Conservation (phyloP, 441 rosid genomes). For the Erysimum cheiri region DNA sequence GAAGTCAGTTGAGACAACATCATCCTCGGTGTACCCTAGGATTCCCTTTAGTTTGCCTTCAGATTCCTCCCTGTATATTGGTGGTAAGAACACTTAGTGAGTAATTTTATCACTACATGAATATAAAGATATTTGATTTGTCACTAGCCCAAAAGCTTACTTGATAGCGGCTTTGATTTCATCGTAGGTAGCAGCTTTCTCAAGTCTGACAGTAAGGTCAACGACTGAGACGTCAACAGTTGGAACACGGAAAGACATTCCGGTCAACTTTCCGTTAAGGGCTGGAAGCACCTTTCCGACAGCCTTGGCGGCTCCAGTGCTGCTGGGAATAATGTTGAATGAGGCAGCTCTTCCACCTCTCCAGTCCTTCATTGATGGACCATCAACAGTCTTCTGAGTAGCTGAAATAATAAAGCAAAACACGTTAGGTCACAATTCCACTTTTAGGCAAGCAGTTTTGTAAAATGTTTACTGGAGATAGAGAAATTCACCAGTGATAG, state of each 20-base stretch:
- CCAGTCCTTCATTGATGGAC: conserved; percentile 94
- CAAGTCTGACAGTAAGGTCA: conserved; percentile 84
- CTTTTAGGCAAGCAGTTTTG: neutral
- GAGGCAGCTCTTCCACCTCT: conserved; percentile 99
- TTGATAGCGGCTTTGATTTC: conserved; percentile 81
- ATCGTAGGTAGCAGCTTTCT: conserved; percentile 76
- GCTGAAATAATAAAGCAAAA: conserved; percentile 23
- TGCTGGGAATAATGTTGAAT: conserved; percentile 85
- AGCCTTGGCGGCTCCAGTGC: conserved; percentile 94
- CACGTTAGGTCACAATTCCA: neutral
- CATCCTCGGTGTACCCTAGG: conserved; percentile 71
- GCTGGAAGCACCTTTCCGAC: conserved; percentile 83
- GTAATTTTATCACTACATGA: neutral
- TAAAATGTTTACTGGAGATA: neutral
- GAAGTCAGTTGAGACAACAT: conserved; percentile 72
- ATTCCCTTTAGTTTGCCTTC: conserved; percentile 71
- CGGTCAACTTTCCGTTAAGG: conserved; percentile 82
- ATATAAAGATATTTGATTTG: too few species aligned
- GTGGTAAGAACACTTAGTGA: neutral
- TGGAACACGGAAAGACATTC: conserved; percentile 92
- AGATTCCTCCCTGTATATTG: conserved; percentile 53
- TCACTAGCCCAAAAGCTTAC: conserved; percentile 31
- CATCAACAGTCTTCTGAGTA: conserved; percentile 78
- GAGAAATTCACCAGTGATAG: conserved; percentile 55
- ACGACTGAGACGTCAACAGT: conserved; percentile 90